Evolutionary conservation across 257 asterid genomes (phyloP), one percentile per base, ranked within the genome.

Genomic region (Thymus quinquecostatus): DNA sequence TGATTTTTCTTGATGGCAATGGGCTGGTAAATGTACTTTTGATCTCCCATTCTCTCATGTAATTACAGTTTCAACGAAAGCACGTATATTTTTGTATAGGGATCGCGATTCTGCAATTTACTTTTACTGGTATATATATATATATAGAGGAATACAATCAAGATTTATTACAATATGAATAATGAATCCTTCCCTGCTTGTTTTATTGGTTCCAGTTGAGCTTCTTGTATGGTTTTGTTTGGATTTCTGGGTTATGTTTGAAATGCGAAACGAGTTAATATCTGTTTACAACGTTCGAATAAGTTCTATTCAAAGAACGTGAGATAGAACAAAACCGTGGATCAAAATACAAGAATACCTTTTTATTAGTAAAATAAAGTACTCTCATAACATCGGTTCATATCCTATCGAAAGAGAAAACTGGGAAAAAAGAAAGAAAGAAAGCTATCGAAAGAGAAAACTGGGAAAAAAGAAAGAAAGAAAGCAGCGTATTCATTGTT

Each of bases 101-200:
- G 61, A 53, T n/a, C 13, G 30, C 44, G 28, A 12, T 70, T 45
- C 28, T 41, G 44, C 45, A 45, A 55, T 58, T n/a, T 44, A 58
- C 30, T 34, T 29, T 14, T 58, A 47, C 55, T 58, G 68, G 66
- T 45, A 29, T 65, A 48, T 59, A 60, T 44, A 36, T 28, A 44
- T n/a, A n/a, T n/a, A n/a, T n/a, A 14, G 38, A 63, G 56, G 61
- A 72, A 75, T 21, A 21, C 21, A 75, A 72, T 51, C 47, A 30
- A 79, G 72, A 34, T 2, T 49, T 30, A 68, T 32, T 74, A 55
- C 71, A 51, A 66, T 53, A 69, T 14, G 29, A 66, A 74, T 74
- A 69, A 47, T 74, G 44, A 60, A 60, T 45, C 57, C 34, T 60
- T 70, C 27, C 54, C 47, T n/a, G 8, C 59, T n/a, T n/a, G n/a